Evolutionary conservation across 1,284 basidiomycete genomes (phyloP).

Genomic region (Pseudozyma sp.): DNA sequence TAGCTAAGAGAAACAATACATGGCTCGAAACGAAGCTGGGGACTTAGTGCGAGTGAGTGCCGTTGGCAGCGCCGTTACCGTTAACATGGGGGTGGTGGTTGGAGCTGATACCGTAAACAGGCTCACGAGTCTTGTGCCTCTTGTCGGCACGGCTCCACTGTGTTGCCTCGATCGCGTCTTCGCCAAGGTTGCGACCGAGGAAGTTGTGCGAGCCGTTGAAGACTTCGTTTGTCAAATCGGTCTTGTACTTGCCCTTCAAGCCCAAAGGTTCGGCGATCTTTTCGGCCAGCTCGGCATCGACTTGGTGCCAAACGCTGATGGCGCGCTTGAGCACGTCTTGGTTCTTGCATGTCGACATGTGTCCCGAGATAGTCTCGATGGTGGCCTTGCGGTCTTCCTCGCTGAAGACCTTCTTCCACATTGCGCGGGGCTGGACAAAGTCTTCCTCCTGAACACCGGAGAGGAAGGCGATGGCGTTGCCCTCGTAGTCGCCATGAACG

Average conservation of each 20-base stretch:
- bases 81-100: conserved; percentile 21
- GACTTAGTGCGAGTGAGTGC: conserved; percentile 1
- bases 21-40: too few species aligned
- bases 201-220: conserved; percentile 61
- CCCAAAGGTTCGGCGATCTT: conserved; percentile 51
- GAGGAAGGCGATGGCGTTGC: conserved; percentile 73
- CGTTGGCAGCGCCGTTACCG: conserved; percentile 13
- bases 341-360: conserved; percentile 51
- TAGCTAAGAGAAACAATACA: too few species aligned
- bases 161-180: conserved; percentile 4
- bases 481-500: conserved; percentile 66
- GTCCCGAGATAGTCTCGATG: conserved; percentile 46
- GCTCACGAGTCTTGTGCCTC: conserved; percentile 16
- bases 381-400: conserved; percentile 69
- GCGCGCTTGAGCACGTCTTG: conserved; percentile 34
- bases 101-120: conserved; percentile 29
- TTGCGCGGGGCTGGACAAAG: conserved; percentile 87
- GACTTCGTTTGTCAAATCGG: conserved; percentile 24
- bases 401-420: conserved; percentile 83
- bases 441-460: conserved; percentile 77
- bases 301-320: conserved; percentile 55
- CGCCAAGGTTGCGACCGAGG: conserved; percentile 27
- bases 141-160: conserved; percentile 18
- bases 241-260: conserved; percentile 48
- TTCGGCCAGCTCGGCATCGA: conserved; percentile 45